Percentiles rank a stretch among this genome's conserved stretches.
Conservation (phyloP, 2,329 filamentous ascomycete species). For the Tolypocladium album region DNA sequence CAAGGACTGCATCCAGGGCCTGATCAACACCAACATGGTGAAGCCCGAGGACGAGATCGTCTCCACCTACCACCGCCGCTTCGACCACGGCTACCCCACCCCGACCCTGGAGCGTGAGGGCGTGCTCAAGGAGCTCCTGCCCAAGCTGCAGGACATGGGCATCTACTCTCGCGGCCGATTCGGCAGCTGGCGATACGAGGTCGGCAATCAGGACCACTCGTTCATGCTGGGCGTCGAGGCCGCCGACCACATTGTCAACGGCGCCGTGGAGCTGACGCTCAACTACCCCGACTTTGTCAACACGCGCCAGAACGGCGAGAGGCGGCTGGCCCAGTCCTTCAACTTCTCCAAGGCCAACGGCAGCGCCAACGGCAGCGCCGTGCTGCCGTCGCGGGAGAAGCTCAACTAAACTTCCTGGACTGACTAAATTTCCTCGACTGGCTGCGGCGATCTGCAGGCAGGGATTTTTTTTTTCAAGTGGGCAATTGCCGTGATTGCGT, state of each 20-base stretch:
- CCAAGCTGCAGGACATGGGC: conserved; percentile 80
- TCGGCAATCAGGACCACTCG: conserved; percentile 92
- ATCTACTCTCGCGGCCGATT: conserved; percentile 96
- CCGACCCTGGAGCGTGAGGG: conserved; percentile 91
- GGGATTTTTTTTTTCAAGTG: neutral
- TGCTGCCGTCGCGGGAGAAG: conserved; percentile 23
- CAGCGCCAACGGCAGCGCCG: conserved; percentile 19
- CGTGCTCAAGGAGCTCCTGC: conserved; percentile 83
- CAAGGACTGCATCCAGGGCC: conserved; percentile 85
- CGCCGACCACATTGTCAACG: conserved; percentile 80
- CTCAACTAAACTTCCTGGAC: conserved; percentile 7
- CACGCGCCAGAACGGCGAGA: conserved; percentile 49
- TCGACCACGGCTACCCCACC: conserved; percentile 97
- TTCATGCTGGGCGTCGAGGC: conserved; percentile 97
- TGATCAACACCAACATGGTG: conserved; percentile 97
- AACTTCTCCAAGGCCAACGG: conserved; percentile 25
- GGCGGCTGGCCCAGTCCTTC: conserved; percentile 33
- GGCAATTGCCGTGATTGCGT: neutral
- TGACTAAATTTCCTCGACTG: conserved; percentile 1
- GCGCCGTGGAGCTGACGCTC: conserved; percentile 81
- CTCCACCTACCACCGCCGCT: conserved; percentile 94
- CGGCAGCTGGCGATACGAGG: conserved; percentile 96
- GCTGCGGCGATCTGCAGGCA: neutral
- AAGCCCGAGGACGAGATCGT: conserved; percentile 86
- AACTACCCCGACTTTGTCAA: conserved; percentile 98